phyloP scores from a whole-genome alignment of 2,329 filamentous ascomycete species.

The Pseudomassariella vexata region DNA sequence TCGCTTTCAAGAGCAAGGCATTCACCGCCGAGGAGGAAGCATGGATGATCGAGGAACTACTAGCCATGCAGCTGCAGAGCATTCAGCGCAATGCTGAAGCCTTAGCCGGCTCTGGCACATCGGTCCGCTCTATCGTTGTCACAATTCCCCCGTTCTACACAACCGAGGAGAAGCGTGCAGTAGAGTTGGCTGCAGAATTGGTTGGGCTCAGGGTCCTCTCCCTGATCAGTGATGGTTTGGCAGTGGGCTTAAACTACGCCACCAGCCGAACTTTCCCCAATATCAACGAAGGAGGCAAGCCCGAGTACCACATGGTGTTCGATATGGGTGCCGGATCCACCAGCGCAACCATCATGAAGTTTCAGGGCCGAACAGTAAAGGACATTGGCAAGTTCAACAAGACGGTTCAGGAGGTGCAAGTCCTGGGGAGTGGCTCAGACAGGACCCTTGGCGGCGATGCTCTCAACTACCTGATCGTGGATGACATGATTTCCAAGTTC shows the following conservation, averaged over 20 bases:
- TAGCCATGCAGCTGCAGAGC: constrained; percentile 95
- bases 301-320: constrained; percentile 89
- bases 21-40: constrained; percentile 57
- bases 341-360: constrained; percentile 81
- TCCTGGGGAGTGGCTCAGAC: constrained; percentile 84
- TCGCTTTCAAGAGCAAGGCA: constrained; percentile 73
- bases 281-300: constrained; percentile 73
- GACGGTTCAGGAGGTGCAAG: constrained; percentile 91
- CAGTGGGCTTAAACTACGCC: constrained; percentile 92
- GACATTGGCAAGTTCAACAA: constrained; percentile 92
- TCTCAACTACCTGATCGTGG: constrained; percentile 80
- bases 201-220: constrained; percentile 82
- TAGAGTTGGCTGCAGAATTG: constrained; percentile 78
- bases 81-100: constrained; percentile 83
- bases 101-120: constrained; percentile 68
- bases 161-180: constrained; percentile 78
- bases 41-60: constrained; percentile 82
- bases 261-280: constrained; percentile 85
- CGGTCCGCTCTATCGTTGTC: constrained; percentile 76
- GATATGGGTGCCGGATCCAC: constrained; percentile 97
- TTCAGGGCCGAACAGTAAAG: constrained; percentile 85
- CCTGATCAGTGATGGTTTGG: constrained; percentile 82
- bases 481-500: constrained; percentile 82
- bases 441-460: constrained; percentile 82
- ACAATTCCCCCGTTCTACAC: constrained; percentile 90